Conservation (phyloP, 257 asterid genomes). For the Scutellaria barbata region DNA sequence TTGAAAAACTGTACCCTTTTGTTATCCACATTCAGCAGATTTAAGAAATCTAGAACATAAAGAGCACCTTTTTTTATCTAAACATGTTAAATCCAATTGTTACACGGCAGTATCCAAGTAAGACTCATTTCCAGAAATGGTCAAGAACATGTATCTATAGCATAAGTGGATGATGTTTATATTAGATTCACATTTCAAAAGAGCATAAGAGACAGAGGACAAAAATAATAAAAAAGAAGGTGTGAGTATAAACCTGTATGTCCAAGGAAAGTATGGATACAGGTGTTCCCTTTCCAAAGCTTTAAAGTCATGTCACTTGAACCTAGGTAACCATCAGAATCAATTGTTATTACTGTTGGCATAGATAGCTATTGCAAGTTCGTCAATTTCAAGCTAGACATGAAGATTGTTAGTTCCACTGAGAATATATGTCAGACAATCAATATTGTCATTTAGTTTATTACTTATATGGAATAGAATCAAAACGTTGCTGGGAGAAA, state of each 20-base stretch:
- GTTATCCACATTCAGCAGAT: conserved; percentile 6
- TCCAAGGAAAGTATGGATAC: conserved; percentile 73
- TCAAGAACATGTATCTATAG: not conserved
- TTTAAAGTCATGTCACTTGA: conserved; percentile 91
- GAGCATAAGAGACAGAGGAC: conserved; percentile 15
- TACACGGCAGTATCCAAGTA: conserved; percentile 19
- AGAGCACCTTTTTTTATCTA: not conserved
- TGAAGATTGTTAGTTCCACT: not conserved
- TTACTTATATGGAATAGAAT: not conserved
- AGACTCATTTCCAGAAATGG: conserved; percentile 15
- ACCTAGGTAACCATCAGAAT: conserved; percentile 58
- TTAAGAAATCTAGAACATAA: not conserved
- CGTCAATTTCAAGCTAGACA: conserved; percentile 23
- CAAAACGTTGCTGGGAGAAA: conserved; percentile 19
- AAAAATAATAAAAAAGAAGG: conserved; percentile 6
- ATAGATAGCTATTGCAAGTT: conserved; percentile 10
- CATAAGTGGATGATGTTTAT: conserved; percentile 1
- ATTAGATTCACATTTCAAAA: not conserved
- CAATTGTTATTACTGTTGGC: conserved; percentile 24
- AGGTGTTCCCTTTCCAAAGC: conserved; percentile 91
- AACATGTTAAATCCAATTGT: not conserved
- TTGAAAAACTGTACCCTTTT: not conserved
- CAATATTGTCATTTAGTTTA: conserved; percentile 1
- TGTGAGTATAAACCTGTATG: conserved; percentile 70
- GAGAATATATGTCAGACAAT: not conserved